Base-by-base conservation (phyloP, 1,284 basidiomycete genomes). In the Earliella scabrosa region DNA sequence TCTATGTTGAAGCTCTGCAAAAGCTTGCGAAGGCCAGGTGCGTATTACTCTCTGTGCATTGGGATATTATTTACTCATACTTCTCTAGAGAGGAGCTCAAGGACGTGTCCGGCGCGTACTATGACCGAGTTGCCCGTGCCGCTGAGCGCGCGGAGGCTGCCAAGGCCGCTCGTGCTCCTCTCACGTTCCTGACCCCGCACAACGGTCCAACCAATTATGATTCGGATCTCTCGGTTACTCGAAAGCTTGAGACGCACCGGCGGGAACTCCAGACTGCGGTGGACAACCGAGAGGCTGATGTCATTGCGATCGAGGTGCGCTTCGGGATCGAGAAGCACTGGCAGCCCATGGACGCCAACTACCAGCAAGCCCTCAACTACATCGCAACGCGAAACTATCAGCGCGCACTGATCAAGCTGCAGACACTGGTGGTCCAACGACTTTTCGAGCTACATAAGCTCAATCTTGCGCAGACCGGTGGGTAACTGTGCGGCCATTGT, bases 371-470 rank as follows among this genome's bases (percentile, higher is more conserved):
- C n/a, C n/a, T 32, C 16, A n/a, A 45, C 10, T 45, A 45, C 27
- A 45, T 45, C 2, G 21, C 48, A 0, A 46, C 61, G 4, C 59
- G 64, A 0, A 49, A 54, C 11, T 73, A 65, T 49, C 62, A 66
- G 13, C 39, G 35, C 0, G 68, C 70, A 7, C 54, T 72, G 0
- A 59, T 66, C n/a, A 53, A 64, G 31, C 60, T 72, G 0, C 68
- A 73, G 35, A 51, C 56, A 0, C 64, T 71, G 4, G 66, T 73
- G 1, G 58, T 70, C 1, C 58, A 61, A 40, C 59, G 65, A 2
- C 56, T 73, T 0, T 71, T 73, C 38, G 69, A 73, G 54, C 54
- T 73, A 9, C 52, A 68, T 20, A 72, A 71, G 45, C 46, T 66
- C 20, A 70, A 72, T 47, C 27, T 67, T 10, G 54, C 61, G 2